Evolutionary conservation across 805 yeast species (phyloP).

Genomic region (Grigorovia yakushimaensis): DNA sequence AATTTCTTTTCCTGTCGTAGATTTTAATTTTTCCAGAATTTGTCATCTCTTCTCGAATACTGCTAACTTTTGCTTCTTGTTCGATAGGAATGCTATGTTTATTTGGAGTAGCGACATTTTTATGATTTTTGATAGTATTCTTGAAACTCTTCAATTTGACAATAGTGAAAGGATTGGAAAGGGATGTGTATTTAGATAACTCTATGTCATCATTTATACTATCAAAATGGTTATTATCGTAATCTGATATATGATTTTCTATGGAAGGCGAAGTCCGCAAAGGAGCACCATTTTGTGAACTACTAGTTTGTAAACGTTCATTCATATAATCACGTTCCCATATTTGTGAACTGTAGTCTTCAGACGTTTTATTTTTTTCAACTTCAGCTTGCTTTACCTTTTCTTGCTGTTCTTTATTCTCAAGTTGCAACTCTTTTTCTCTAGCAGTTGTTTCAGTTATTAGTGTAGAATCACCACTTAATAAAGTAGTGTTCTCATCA

Average conservation of each 20-base stretch:
- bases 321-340: neutral
- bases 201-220: conserved; percentile 14
- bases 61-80: no score
- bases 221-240: neutral
- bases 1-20: conserved; percentile 1
- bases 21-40: no score
- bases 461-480: neutral
- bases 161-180: conserved; percentile 18
- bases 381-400: neutral
- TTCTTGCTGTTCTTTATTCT: neutral
- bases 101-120: neutral
- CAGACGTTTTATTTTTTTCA: neutral
- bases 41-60: no score
- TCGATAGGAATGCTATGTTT: no score
- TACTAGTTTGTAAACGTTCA: neutral
- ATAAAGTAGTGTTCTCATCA: neutral
- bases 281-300: neutral
- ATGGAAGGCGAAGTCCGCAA: neutral
- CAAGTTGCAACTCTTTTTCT: neutral
- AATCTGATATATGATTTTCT: neutral
- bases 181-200: conserved; percentile 9
- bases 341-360: neutral
- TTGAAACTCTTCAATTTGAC: conserved; percentile 8
- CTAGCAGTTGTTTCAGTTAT: neutral
- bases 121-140: neutral